Conservation (phyloP, 2,329 filamentous ascomycete genomes). For the Aspergillus fumigatus region DNA sequence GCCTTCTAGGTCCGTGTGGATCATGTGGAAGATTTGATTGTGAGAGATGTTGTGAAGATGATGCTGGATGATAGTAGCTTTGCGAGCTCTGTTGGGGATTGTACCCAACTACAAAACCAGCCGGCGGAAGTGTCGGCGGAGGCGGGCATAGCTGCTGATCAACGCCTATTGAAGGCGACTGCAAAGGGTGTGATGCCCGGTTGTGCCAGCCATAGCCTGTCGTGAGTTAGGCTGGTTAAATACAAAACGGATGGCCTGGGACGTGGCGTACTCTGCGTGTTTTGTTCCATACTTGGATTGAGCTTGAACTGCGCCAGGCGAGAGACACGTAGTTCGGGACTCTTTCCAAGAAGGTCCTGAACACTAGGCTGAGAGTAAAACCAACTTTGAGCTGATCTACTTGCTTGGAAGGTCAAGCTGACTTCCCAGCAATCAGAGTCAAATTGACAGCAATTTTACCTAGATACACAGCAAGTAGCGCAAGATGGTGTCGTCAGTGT, state of each 20-base stretch:
- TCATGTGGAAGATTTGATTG: slow-evolving; percentile 9
- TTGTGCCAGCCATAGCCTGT: slow-evolving; percentile 30
- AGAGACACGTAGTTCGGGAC: not conserved
- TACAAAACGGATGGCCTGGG: not conserved
- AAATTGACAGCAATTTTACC: not conserved
- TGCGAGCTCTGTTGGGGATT: slow-evolving; percentile 18
- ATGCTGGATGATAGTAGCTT: slow-evolving; percentile 18
- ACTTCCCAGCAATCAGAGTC: not conserved
- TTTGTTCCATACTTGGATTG: slow-evolving; percentile 23
- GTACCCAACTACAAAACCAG: slow-evolving; percentile 24
- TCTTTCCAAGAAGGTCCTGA: not conserved
- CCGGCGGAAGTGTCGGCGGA: slow-evolving; percentile 21
- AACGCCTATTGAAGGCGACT: slow-evolving; percentile 24
- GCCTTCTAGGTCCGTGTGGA: slow-evolving; percentile 20
- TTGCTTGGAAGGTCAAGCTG: not conserved
- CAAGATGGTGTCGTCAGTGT: not conserved
- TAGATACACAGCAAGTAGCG: not conserved
- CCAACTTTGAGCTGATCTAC: not conserved
- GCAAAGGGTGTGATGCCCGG: slow-evolving; percentile 25
- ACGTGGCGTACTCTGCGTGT: slow-evolving; percentile 23
- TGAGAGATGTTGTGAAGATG: slow-evolving; percentile 17
- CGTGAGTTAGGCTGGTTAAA: slow-evolving; percentile 11
- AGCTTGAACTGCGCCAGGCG: not conserved
- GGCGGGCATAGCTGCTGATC: slow-evolving; percentile 23
- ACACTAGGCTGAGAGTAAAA: not conserved